Base-by-base conservation (phyloP, 495 filamentous ascomycete genomes). In the Aspergillus incahuasiensis region DNA sequence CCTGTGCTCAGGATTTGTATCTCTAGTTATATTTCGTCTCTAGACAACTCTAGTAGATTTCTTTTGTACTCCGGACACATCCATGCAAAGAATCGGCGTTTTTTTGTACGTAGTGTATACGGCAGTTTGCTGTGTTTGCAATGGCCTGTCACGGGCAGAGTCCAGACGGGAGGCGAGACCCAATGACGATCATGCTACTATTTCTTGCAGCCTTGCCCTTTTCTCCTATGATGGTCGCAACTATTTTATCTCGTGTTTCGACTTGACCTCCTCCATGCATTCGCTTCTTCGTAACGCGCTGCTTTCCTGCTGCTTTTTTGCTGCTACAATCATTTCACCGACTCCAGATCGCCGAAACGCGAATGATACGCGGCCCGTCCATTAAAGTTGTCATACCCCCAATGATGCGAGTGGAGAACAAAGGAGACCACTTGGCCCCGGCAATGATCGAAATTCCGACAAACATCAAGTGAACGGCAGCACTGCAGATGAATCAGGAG, bases 31-130 rank as follows among this genome's bases (percentile, higher is more conserved):
- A 66, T 61, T 65, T 70, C 59, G 61, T 63, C 49, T 54, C 63
- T 76, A 74, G 70, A 73, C 60, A 71, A 72, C 73, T 58, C 70
- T 69, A 73, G 73, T 71, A 68, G 39, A 67, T 73, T 70, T 62
- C 60, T 63, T 69, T 68, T 71, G 57, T 54, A 39, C 48, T 38
- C n/a, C 32, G 9, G 32, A 35, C 32, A 28, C 25, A n/a, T 48
- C 12, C 16, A 20, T 48, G 24, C n/a, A 22, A 45, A 19, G 22
- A n/a, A 44, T 46, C 6, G 2, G 6, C 13, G 32, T 15, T 45
- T 2, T 22, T 15, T 21, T 49, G 16, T 50, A 4, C 21, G 15
- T 21, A 8, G 32, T 11, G 24, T 5, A 48, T n/a, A n/a, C n/a
- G n/a, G 18, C 6, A 59, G 62, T 64, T 64, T 64, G 62, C 34